Conservation (phyloP, 352 stramenopile species). For the Pythium biforme region DNA sequence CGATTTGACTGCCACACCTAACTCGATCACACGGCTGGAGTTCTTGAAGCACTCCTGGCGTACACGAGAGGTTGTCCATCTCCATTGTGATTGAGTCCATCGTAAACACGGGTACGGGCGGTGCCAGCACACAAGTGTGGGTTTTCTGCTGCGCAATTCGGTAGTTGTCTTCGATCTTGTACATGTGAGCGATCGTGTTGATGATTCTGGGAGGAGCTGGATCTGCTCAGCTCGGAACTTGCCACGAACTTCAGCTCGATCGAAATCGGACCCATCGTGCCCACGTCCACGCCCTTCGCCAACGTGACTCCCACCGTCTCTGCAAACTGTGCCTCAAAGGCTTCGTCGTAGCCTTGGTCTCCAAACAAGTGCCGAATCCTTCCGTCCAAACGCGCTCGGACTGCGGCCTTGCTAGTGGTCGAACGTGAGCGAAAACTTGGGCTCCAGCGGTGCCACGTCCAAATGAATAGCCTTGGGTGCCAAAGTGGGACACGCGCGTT, state of each 20-base stretch:
- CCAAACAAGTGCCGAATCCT: not conserved
- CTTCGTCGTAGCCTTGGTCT: not conserved
- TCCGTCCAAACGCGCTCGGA: not conserved
- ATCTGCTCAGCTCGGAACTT: not conserved
- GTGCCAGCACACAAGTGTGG: not conserved
- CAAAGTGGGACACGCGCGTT: not conserved
- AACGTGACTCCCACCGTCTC: not conserved
- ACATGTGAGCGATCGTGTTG: not conserved
- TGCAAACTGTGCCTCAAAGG: not conserved
- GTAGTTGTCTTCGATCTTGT: not conserved
- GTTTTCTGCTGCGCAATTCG: too few relatives aligned
- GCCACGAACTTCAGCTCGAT: not conserved
- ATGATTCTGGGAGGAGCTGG: not conserved
- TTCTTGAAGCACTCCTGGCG: not conserved
- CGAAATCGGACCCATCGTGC: not conserved
- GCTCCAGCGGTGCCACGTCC: not conserved
- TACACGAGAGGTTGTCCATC: not conserved
- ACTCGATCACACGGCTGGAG: slow-evolving; percentile 5
- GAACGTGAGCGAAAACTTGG: slow-evolving; percentile 1
- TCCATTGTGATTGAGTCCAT: slow-evolving; percentile 1
- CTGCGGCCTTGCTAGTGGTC: not conserved
- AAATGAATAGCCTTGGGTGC: not conserved
- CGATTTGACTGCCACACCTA: not conserved
- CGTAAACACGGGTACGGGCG: not conserved
- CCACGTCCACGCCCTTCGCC: not conserved